These are phyloP conservation scores for Gaeumannomyces tritici DNA, from an alignment of 2,329 filamentous ascomycete genomes.

Conservation along the genomic window DNA sequence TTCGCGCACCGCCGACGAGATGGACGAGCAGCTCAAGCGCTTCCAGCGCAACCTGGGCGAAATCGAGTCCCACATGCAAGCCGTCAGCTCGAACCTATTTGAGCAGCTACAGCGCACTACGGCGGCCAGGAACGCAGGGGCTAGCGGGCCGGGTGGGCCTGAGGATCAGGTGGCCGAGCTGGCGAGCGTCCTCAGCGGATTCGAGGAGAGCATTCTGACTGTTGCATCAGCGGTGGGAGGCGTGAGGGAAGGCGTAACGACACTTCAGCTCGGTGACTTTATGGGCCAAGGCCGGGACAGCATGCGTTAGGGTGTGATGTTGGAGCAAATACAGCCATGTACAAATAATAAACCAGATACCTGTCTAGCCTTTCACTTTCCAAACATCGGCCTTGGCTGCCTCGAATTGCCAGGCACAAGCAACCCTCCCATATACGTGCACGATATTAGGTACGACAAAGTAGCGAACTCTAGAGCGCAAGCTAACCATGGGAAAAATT, in stretches of 20 bases:
- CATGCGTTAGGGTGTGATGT: not conserved
- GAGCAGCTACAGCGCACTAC: constrained; percentile 46
- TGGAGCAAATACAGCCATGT: not conserved
- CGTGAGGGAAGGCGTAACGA: constrained; percentile 51
- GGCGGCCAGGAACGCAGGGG: constrained; percentile 12
- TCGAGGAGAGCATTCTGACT: constrained; percentile 54
- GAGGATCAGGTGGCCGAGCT: constrained; percentile 41
- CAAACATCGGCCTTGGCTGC: not conserved
- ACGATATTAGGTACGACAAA: too few relatives aligned
- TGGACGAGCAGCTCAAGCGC: constrained; percentile 44
- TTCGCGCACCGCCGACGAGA: constrained; percentile 51
- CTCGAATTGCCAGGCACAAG: not conserved
- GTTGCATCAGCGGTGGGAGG: constrained; percentile 52
- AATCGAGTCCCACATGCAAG: constrained; percentile 55
- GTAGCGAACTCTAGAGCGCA: too few relatives aligned
- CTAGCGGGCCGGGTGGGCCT: constrained; percentile 22
- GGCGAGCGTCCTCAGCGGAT: constrained; percentile 51
- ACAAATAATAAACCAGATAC: not conserved
- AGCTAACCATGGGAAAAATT: too few relatives aligned
- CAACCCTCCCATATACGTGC: too few relatives aligned
- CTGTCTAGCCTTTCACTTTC: not conserved
- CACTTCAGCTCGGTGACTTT: constrained; percentile 41
- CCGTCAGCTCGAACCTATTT: constrained; percentile 50
- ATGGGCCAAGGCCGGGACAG: constrained; percentile 19
- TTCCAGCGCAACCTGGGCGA: constrained; percentile 52